These are phyloP conservation scores for Parathielavia appendiculata DNA, from an alignment of 495 filamentous ascomycete genomes.

Conservation along the genomic window DNA sequence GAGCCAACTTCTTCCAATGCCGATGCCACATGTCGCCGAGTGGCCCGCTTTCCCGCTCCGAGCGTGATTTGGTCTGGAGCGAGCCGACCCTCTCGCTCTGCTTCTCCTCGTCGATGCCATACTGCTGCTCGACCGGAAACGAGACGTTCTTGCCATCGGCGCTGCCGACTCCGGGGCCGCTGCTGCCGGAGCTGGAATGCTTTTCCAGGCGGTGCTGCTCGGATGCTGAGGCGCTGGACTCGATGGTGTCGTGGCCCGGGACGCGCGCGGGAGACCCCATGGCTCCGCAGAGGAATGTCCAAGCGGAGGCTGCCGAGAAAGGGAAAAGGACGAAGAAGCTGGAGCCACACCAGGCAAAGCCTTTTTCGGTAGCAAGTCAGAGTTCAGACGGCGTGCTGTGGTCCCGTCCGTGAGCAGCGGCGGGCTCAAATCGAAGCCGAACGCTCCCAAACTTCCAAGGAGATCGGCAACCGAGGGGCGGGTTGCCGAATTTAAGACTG, in stretches of 20 bases:
- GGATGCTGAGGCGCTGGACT: conserved; percentile 3
- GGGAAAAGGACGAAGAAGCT: not conserved
- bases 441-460: not conserved
- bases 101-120: conserved; percentile 25
- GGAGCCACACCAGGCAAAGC: not conserved
- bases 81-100: conserved; percentile 27
- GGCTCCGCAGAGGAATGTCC: not conserved
- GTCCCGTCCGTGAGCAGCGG: not conserved
- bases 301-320: not conserved
- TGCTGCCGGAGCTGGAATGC: conserved; percentile 14
- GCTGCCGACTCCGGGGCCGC: not conserved
- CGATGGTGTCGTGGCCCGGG: conserved; percentile 12
- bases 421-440: not conserved
- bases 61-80: conserved; percentile 7
- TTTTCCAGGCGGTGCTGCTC: not conserved
- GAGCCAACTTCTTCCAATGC: conserved; percentile 20
- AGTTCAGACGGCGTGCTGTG: not conserved
- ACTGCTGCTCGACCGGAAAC: conserved; percentile 15
- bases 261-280: not conserved
- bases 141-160: conserved; percentile 12
- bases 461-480: not conserved
- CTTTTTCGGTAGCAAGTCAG: not conserved
- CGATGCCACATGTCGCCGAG: not conserved
- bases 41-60: not conserved
- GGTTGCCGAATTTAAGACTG: not conserved